Percentiles rank a stretch among this genome's conserved stretches.
phyloP scores from a whole-genome alignment of 2,329 filamentous ascomycete species.

The Chalaropsis ovoidea region DNA sequence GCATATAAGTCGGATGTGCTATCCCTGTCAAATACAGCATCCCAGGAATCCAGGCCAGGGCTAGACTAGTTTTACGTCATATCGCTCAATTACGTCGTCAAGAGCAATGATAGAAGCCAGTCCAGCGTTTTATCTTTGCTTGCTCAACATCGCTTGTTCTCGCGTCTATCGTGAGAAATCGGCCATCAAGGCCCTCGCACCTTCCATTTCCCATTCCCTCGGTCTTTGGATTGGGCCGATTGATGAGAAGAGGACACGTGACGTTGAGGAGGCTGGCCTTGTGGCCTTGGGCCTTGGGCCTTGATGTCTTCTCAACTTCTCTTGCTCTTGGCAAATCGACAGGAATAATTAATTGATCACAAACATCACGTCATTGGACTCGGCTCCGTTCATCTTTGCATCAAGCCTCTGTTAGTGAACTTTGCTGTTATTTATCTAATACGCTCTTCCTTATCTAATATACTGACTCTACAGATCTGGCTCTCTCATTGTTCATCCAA shows the following conservation, averaged over 20 bases:
- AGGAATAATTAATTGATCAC: neutral
- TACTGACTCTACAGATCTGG: neutral
- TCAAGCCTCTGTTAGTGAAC: neutral
- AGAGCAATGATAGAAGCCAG: neutral
- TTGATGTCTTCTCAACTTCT: neutral
- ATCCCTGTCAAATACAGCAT: slow-evolving; percentile 5
- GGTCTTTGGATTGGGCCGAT: neutral
- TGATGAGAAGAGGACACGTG: neutral
- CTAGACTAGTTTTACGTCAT: slow-evolving; percentile 3
- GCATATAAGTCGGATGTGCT: neutral
- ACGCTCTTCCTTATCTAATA: neutral
- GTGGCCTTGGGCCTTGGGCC: neutral
- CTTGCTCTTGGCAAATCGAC: neutral
- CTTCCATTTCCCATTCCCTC: neutral
- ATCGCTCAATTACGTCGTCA: neutral
- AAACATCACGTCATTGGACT: neutral
- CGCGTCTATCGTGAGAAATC: neutral
- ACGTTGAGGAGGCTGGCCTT: neutral
- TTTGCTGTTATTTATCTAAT: neutral
- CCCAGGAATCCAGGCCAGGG: neutral
- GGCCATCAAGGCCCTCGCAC: neutral
- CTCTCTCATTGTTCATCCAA: neutral
- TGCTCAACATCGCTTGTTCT: neutral
- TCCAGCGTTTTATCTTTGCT: neutral
- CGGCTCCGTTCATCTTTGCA: neutral